Base-by-base conservation (phyloP, 1,284 basidiomycete species). In the Coniophora puteana region DNA sequence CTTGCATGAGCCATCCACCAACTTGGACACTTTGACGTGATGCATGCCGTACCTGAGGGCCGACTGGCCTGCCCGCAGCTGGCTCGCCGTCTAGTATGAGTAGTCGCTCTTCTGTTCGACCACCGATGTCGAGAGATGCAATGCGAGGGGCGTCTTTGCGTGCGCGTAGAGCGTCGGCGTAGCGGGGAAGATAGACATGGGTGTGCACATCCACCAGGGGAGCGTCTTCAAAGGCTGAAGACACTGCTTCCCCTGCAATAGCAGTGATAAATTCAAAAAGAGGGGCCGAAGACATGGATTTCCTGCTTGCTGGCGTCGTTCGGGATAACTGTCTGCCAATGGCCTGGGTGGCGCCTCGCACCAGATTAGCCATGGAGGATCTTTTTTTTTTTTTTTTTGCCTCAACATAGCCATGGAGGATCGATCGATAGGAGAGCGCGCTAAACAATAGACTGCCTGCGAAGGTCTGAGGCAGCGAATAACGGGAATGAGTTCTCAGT, bases 111-210 rank as follows among this genome's bases (percentile, higher is more conserved):
- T 87, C 78, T 8, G 64, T 55, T 36, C 59, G 61, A 24, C 67
- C 66, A 36, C 76, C 64, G n/a, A n/a, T n/a, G n/a, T n/a, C n/a
- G n/a, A n/a, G n/a, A 5, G 56, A 64, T 8, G 62, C 55, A 50
- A 92, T 87, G 27, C 82, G 73, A 24, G 89, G 89, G 3, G 78
- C 83, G 16, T 62, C 59, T 8, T 72, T 57, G 30, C 86, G 74
- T 29, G 75, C 68, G 32, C 83, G 74, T 33, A 89, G 65, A 41
- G 85, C 64, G 1, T 76, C 65, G 13, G 79, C 78, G 58, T 89
- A 89, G 36, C 83, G 74, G 7, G 85, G 80, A 20, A 89, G 75
- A 56, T 90, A 92, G 43, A 90, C 76, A 52, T 91, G 89, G 8
- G 85, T 87, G 64, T 91, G 88, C 21, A 91, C 68, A 64, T 90